Conservation (phyloP, 495 filamentous ascomycete genomes). For the Tuber indicum region DNA sequence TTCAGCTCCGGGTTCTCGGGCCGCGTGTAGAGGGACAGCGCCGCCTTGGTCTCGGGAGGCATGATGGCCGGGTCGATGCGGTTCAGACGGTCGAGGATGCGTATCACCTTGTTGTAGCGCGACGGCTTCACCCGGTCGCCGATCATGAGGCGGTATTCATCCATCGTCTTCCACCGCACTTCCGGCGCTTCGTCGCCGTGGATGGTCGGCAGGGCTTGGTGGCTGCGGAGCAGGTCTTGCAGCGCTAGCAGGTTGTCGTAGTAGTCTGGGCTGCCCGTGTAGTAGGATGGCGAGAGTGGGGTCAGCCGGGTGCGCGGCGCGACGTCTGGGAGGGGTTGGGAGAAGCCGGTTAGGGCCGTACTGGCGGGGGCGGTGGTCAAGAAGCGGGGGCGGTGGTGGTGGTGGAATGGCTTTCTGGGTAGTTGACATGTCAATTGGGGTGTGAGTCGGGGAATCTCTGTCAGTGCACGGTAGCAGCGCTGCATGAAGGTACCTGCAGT, state of each 20-base stretch:
- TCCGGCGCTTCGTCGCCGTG: slow-evolving; percentile 59
- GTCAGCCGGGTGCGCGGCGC: slow-evolving; percentile 57
- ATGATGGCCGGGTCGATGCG: slow-evolving; percentile 74
- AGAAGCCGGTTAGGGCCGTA: not conserved
- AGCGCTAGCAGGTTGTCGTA: slow-evolving; percentile 76
- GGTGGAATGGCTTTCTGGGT: not conserved
- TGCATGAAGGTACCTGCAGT: slow-evolving; percentile 21
- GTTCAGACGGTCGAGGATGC: slow-evolving; percentile 71
- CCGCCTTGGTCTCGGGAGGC: slow-evolving; percentile 58
- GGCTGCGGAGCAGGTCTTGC: slow-evolving; percentile 60
- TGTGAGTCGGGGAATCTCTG: slow-evolving; percentile 11
- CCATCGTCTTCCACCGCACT: slow-evolving; percentile 75
- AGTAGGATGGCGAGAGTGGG: slow-evolving; percentile 85
- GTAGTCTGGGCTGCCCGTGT: slow-evolving; percentile 76
- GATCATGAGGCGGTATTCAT: slow-evolving; percentile 64
- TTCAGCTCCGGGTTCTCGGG: slow-evolving; percentile 64
- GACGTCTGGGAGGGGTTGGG: slow-evolving; percentile 14
- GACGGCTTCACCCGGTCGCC: slow-evolving; percentile 72
- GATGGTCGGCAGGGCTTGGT: slow-evolving; percentile 64
- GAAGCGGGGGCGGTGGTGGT: slow-evolving; percentile 21
- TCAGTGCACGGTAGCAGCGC: slow-evolving; percentile 20
- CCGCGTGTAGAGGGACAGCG: slow-evolving; percentile 64
- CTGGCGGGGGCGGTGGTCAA: slow-evolving; percentile 31
- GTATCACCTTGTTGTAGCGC: slow-evolving; percentile 68
- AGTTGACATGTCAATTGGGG: slow-evolving; percentile 19